These are phyloP conservation scores for Collybia mongolica DNA, from an alignment of 768 basidiomycete genomes.

Conservation along the genomic window DNA sequence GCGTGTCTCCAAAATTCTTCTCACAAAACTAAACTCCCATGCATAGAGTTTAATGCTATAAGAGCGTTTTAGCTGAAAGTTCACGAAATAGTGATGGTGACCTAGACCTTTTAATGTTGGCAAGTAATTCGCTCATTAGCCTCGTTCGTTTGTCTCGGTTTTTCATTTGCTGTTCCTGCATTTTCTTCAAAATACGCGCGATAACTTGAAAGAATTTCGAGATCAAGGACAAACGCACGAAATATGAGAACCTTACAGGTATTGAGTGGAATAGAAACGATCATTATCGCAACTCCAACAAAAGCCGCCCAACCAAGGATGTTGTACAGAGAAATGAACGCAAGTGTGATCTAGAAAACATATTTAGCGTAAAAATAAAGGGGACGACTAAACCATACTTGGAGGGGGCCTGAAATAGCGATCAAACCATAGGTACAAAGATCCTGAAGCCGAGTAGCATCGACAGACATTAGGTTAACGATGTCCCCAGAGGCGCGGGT, in stretches of 20 bases:
- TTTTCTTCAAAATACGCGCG: conserved; percentile 64
- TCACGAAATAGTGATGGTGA: background rate
- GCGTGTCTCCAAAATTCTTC: conserved; percentile 73
- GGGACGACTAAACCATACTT: conserved; percentile 54
- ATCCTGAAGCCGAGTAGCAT: conserved; percentile 76
- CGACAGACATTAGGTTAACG: conserved; percentile 92
- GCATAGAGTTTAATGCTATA: conserved; percentile 85
- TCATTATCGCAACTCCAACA: conserved; percentile 86
- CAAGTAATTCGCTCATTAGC: conserved; percentile 91
- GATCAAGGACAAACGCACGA: background rate
- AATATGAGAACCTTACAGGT: conserved; percentile 37
- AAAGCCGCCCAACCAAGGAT: conserved; percentile 92
- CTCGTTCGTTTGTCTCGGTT: conserved; percentile 82
- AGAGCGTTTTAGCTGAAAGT: background rate
- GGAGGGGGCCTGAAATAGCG: conserved; percentile 81
- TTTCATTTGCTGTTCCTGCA: conserved; percentile 93
- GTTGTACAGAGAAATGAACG: conserved; percentile 87
- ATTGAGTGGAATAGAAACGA: conserved; percentile 76
- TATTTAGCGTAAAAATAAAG: background rate
- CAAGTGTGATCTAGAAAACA: conserved; percentile 65
- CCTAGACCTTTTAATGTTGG: conserved; percentile 79
- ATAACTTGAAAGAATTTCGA: conserved; percentile 37
- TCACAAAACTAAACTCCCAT: conserved; percentile 91
- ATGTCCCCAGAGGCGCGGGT: conserved; percentile 86
- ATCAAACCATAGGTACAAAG: conserved; percentile 84